A percentile compares a stretch with the other conserved stretches of the same genome.
Conservation (phyloP, 169 alveolate genomes). For the Miamiensis avidus region DNA sequence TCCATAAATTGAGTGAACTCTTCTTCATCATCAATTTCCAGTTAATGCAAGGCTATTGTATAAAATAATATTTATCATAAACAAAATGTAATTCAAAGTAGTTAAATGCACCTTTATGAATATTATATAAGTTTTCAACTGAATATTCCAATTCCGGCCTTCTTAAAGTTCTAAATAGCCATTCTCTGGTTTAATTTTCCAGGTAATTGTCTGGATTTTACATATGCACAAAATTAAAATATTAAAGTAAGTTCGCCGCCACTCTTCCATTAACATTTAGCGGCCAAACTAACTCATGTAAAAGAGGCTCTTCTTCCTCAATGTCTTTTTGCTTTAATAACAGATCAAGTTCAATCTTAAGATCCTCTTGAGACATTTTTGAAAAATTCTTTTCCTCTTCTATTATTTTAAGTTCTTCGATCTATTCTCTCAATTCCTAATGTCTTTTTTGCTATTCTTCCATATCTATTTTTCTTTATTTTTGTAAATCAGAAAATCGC, state of each 20-base stretch:
- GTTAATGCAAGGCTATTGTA: background rate
- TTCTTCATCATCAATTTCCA: background rate
- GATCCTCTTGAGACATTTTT: background rate
- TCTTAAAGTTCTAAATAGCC: background rate
- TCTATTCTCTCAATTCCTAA: background rate
- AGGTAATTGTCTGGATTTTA: background rate
- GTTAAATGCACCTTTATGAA: background rate
- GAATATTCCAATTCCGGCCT: background rate
- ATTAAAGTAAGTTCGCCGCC: background rate
- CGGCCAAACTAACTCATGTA: background rate
- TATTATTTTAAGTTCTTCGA: background rate
- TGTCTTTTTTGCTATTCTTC: background rate
- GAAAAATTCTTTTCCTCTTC: background rate
- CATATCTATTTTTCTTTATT: background rate
- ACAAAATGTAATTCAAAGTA: too few species aligned
- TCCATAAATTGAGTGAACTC: background rate
- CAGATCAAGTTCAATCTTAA: background rate
- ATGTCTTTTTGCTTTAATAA: too few species aligned
- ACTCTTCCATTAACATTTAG: background rate
- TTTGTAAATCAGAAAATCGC: background rate
- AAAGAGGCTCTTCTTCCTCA: background rate
- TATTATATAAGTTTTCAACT: background rate
- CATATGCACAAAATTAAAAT: background rate
- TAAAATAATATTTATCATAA: too few species aligned
- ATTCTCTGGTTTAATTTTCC: background rate